Conservation (phyloP, 305 asterid genomes). For the Ilex paraguariensis region DNA sequence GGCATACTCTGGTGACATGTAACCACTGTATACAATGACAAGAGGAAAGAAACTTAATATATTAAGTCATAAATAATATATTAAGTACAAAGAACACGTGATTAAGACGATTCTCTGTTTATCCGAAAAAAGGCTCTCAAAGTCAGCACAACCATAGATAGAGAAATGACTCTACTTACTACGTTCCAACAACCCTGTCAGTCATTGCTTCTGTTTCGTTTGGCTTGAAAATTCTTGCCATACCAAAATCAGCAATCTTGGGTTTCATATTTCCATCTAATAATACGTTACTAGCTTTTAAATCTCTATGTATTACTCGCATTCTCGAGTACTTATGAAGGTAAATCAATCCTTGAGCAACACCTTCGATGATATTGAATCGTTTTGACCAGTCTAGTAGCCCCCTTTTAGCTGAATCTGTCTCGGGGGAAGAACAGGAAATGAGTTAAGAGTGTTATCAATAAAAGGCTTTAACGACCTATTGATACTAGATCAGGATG, state of each 20-base stretch:
- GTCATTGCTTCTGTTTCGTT: slow-evolving; percentile 42
- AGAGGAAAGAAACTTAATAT: too few species aligned
- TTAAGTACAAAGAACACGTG: too few species aligned
- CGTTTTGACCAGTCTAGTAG: slow-evolving; percentile 19
- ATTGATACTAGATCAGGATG: too few species aligned
- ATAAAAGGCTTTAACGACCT: too few species aligned
- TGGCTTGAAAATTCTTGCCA: slow-evolving; percentile 46
- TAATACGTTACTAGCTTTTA: slow-evolving; percentile 31
- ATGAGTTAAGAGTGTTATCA: too few species aligned
- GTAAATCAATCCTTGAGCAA: slow-evolving; percentile 35
- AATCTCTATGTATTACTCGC: slow-evolving; percentile 30
- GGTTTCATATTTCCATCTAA: slow-evolving; percentile 36
- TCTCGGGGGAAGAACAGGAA: too few species aligned
- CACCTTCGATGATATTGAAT: slow-evolving; percentile 27
- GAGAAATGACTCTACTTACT: slow-evolving; percentile 31
- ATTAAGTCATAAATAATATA: too few species aligned
- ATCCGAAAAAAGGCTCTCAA: too few species aligned
- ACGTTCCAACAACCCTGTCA: slow-evolving; percentile 51
- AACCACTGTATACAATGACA: slow-evolving; percentile 33
- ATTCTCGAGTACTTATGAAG: slow-evolving; percentile 33
- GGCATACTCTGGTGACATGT: slow-evolving; percentile 71
- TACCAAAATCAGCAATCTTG: slow-evolving; percentile 36
- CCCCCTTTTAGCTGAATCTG: slow-evolving; percentile 12
- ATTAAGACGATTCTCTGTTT: too few species aligned
- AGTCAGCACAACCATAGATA: too few species aligned